Percentiles rank a stretch among this genome's conserved stretches.
phyloP scores from a whole-genome alignment of 352 stramenopile genomes.

The Phytopythium ostracodes region DNA sequence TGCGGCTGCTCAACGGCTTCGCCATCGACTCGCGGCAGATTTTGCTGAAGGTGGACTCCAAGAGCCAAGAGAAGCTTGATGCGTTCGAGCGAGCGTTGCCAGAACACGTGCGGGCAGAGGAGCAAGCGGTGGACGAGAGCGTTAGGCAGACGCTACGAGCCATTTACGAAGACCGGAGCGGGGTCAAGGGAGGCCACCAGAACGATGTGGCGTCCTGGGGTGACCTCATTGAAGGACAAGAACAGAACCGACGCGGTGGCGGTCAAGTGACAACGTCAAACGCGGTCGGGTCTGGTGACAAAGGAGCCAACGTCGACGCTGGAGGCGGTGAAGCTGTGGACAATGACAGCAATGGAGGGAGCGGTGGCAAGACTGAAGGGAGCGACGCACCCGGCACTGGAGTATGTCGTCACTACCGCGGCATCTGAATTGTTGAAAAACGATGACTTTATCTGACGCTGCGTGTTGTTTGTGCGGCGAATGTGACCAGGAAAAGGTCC shows the following conservation, averaged over 20 bases:
- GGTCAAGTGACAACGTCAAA: background rate
- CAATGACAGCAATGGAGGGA: background rate
- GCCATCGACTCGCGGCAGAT: constrained; percentile 41
- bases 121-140: constrained; percentile 20
- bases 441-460: background rate
- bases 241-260: background rate
- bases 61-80: constrained; percentile 31
- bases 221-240: constrained; percentile 17
- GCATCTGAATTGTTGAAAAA: too few species aligned
- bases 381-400: background rate
- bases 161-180: constrained; percentile 29
- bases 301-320: background rate
- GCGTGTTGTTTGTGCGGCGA: background rate
- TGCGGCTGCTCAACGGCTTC: constrained; percentile 41
- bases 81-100: constrained; percentile 21
- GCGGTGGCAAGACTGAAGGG: background rate
- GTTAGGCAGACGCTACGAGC: constrained; percentile 19
- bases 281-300: background rate
- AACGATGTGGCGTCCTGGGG: constrained; percentile 32
- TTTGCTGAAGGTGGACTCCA: constrained; percentile 35
- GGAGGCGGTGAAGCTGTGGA: background rate
- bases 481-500: background rate
- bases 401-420: background rate
- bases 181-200: constrained; percentile 27
- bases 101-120: constrained; percentile 16